A percentile compares a stretch with the other conserved stretches of the same genome.
Evolutionary conservation across 176 grass and related monocot genomes (phyloP).

Genomic region (Leersia perrieri): DNA sequence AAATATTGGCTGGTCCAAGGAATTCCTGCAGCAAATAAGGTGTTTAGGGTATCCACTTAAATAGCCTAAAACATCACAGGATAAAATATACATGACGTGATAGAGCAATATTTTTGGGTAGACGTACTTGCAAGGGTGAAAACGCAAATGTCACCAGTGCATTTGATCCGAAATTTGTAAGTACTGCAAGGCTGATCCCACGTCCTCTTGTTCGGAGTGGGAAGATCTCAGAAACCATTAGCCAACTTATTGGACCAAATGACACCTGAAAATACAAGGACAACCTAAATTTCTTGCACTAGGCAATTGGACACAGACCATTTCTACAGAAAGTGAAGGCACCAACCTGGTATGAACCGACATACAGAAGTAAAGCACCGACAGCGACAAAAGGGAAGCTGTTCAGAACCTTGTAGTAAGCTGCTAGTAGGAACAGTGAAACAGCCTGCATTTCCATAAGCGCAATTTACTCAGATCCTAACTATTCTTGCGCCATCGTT

Average conservation of each 20-base stretch:
- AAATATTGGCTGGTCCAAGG: slow-evolving; percentile 85
- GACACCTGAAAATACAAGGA: slow-evolving; percentile 64
- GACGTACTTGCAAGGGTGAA: slow-evolving; percentile 69
- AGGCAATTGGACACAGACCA: background rate
- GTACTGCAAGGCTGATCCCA: slow-evolving; percentile 89
- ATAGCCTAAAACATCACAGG: background rate
- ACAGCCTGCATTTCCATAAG: slow-evolving; percentile 56
- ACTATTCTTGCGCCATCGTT: background rate
- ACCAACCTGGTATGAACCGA: slow-evolving; percentile 82
- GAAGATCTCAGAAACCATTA: slow-evolving; percentile 99
- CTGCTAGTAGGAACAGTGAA: slow-evolving; percentile 82
- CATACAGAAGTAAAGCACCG: slow-evolving; percentile 90
- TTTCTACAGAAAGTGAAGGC: slow-evolving; percentile 26
- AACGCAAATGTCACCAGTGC: slow-evolving; percentile 89
- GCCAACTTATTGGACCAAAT: slow-evolving; percentile 96
- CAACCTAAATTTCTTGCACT: slow-evolving; percentile 9
- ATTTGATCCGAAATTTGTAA: slow-evolving; percentile 83
- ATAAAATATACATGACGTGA: background rate
- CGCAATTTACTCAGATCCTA: slow-evolving; percentile 21
- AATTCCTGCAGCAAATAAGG: slow-evolving; percentile 43
- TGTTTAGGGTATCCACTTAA: background rate
- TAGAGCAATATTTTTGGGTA: background rate
- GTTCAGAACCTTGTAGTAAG: slow-evolving; percentile 88
- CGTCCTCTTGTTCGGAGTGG: slow-evolving; percentile 92
- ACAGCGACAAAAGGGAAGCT: slow-evolving; percentile 74